These are phyloP conservation scores for Solanum chiquidenum DNA, from an alignment of 257 asterid genomes.

Conservation along the genomic window DNA sequence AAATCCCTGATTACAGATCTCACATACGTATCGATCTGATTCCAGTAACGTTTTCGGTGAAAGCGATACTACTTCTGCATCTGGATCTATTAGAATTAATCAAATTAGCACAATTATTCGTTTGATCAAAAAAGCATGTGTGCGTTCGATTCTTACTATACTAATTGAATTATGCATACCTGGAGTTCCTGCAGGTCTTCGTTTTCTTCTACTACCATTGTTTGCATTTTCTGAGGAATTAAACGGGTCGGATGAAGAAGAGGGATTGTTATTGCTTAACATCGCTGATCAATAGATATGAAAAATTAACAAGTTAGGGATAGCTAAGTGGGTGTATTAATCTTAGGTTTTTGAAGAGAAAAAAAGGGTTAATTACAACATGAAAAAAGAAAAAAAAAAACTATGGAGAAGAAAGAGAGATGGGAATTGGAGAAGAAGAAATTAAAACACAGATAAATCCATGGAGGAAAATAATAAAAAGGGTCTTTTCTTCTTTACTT, in stretches of 20 bases:
- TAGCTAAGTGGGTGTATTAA: neutral
- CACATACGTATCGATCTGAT: conserved; percentile 83
- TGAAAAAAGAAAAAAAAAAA: neutral
- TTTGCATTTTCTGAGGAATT: conserved; percentile 27
- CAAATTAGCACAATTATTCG: neutral
- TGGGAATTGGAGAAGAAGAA: conserved; percentile 2
- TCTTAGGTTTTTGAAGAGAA: neutral
- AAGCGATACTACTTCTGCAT: conserved; percentile 78
- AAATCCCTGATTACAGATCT: conserved; percentile 94
- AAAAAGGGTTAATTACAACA: neutral
- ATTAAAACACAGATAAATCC: conserved; percentile 14
- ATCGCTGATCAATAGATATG: neutral
- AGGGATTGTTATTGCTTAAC: conserved; percentile 28
- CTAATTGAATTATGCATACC: conserved; percentile 21
- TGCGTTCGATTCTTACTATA: neutral
- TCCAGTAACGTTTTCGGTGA: conserved; percentile 77
- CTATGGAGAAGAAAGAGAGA: neutral
- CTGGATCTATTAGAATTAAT: conserved; percentile 48
- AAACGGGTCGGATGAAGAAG: conserved; percentile 43
- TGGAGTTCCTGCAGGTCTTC: conserved; percentile 93
- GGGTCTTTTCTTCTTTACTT: conserved; percentile 9
- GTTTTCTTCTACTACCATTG: conserved; percentile 26
- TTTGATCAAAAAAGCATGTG: neutral
- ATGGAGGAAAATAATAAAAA: conserved; percentile 23
- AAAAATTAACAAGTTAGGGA: neutral